Evolutionary conservation across 768 basidiomycete genomes (phyloP).

Genomic region (Russula dissimulans): DNA sequence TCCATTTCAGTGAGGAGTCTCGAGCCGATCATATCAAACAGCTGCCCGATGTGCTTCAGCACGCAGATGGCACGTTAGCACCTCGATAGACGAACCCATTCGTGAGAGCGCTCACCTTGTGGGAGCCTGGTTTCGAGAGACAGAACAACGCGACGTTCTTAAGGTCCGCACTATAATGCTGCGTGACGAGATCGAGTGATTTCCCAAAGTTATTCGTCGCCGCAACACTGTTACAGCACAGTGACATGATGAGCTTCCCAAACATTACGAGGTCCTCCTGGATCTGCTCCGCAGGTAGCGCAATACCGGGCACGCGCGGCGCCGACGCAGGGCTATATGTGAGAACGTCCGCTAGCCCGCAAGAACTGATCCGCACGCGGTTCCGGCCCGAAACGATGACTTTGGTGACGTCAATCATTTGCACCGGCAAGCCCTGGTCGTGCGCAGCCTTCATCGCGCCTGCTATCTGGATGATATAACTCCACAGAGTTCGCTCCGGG

Average conservation of each 20-base stretch:
- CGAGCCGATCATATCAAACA: conserved; percentile 71
- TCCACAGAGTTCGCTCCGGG: conserved; percentile 82
- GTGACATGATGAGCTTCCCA: conserved; percentile 70
- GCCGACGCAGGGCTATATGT: conserved; percentile 46
- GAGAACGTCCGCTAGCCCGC: conserved; percentile 81
- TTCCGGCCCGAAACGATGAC: conserved; percentile 85
- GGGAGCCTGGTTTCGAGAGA: conserved; percentile 56
- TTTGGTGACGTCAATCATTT: conserved; percentile 80
- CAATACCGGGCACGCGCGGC: neutral
- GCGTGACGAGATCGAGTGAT: conserved; percentile 62
- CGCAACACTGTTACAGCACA: conserved; percentile 62
- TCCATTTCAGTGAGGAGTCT: conserved; percentile 73
- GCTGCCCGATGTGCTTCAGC: conserved; percentile 60
- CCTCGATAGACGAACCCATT: conserved; percentile 1
- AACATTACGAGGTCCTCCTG: conserved; percentile 88
- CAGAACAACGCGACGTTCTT: conserved; percentile 75
- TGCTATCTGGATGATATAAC: conserved; percentile 84
- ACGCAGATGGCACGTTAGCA: neutral
- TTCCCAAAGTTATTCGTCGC: conserved; percentile 57
- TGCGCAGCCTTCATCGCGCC: conserved; percentile 83
- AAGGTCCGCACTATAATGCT: conserved; percentile 72
- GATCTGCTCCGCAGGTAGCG: conserved; percentile 36
- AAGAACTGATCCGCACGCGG: conserved; percentile 78
- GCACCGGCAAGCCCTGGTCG: conserved; percentile 66
- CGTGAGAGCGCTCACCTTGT: conserved; percentile 40